These are phyloP conservation scores for Diversispora eburnea DNA, from an alignment of 192 early-diverging fungal species.

Conservation along the genomic window DNA sequence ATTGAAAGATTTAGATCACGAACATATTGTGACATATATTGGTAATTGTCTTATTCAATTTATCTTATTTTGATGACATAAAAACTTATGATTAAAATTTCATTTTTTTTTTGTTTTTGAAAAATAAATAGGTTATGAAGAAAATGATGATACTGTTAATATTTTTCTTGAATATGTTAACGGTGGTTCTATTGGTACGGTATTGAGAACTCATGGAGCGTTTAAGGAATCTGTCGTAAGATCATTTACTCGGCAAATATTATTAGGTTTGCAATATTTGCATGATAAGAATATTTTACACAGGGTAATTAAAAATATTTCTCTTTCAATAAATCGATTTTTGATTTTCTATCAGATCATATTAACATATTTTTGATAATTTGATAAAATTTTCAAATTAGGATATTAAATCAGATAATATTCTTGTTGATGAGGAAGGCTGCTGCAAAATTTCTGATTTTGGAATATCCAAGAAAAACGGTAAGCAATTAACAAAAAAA, in stretches of 20 bases:
- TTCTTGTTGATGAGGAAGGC: slow-evolving; percentile 73
- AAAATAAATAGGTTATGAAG: slow-evolving; percentile 41
- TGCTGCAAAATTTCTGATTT: slow-evolving; percentile 96
- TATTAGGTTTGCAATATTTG: slow-evolving; percentile 81
- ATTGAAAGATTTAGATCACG: slow-evolving; percentile 74
- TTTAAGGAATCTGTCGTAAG: slow-evolving; percentile 71
- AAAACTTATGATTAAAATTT: background rate
- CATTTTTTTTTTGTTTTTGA: background rate
- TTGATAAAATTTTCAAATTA: slow-evolving; percentile 22
- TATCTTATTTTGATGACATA: background rate
- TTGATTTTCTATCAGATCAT: background rate
- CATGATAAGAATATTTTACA: slow-evolving; percentile 74
- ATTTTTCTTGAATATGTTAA: slow-evolving; percentile 97
- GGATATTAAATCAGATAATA: slow-evolving; percentile 83
- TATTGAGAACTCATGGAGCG: slow-evolving; percentile 68
- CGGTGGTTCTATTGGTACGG: slow-evolving; percentile 82
- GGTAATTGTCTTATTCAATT: slow-evolving; percentile 47
- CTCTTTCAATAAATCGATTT: background rate
- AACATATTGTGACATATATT: slow-evolving; percentile 93
- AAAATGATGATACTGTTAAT: slow-evolving; percentile 69
- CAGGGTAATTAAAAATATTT: slow-evolving; percentile 44
- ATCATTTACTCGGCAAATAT: slow-evolving; percentile 76
- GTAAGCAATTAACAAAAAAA: slow-evolving; percentile 23
- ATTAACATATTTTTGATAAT: background rate
- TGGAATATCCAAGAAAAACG: slow-evolving; percentile 85